Evolutionary conservation across 2,329 filamentous ascomycete species (phyloP).

Genomic region (Cladorrhinum sp.): DNA sequence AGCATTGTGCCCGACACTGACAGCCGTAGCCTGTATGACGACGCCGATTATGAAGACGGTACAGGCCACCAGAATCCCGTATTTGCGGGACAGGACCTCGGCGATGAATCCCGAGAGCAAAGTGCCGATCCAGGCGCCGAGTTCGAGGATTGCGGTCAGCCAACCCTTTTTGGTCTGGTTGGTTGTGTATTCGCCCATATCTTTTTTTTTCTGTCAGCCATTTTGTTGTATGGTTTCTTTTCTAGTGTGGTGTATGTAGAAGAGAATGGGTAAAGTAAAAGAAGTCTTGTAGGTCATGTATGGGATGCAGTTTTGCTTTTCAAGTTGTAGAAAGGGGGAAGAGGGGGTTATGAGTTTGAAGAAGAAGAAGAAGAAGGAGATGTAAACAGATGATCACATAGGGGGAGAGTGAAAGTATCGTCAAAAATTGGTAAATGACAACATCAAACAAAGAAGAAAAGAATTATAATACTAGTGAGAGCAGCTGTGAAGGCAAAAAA

Average conservation of each 20-base stretch:
- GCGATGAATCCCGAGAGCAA: slow-evolving; percentile 69
- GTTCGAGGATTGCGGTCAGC: slow-evolving; percentile 67
- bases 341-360: too few species aligned
- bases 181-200: slow-evolving; percentile 55
- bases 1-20: slow-evolving; percentile 51
- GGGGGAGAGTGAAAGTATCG: neutral
- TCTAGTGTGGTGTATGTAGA: too few species aligned
- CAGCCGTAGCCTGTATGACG: slow-evolving; percentile 63
- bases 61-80: slow-evolving; percentile 64
- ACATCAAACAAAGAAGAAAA: too few species aligned
- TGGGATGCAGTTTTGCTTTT: too few species aligned
- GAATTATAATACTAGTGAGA: too few species aligned
- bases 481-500: slow-evolving; percentile 14
- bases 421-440: too few species aligned
- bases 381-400: neutral
- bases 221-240: too few species aligned
- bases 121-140: slow-evolving; percentile 74
- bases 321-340: too few species aligned
- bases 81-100: slow-evolving; percentile 66
- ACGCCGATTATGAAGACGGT: slow-evolving; percentile 68
- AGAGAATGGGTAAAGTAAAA: too few species aligned
- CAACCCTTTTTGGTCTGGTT: slow-evolving; percentile 56
- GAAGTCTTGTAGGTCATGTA: too few species aligned
- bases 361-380: neutral
- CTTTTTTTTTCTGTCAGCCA: slow-evolving; percentile 30